Evolutionary conservation across 305 asterid species (phyloP), one percentile per base, ranked within the genome.

Genomic region (Rubia balearica): DNA sequence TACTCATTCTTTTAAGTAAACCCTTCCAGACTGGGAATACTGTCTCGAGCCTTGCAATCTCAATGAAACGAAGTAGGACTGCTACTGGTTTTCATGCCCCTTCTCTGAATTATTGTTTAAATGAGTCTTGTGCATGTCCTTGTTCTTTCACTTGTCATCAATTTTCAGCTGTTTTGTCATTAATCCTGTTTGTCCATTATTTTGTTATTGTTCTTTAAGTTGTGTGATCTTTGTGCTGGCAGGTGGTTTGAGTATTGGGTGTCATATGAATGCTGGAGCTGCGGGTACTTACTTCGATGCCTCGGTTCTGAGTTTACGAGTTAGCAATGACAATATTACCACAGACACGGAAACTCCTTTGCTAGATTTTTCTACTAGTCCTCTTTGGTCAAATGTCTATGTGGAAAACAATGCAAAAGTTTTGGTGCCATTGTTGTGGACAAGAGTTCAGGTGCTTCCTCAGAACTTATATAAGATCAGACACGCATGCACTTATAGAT

Each of bases 281-380:
- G 97, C 98, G 59, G 98, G 98, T 75, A 93, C 98, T 81, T 91
- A 89, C 79, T 91, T 89, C 66, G 98, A 93, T 82, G 96, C 92
- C 77, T 88, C 85, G 70, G 90, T 91, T 55, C 83, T 93, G 87
- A 93, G 98, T 83, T 84, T 93, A 81, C 87, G 98, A 75, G 97
- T 93, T 68, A 83, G 85, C 85, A 93, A 91, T 75, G 95, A 87
- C 73, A 91, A 93, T 80, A 72, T 91, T 69, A 91, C 97, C 65
- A 91, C 98, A 48, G 95, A 93, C 83, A 89, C 98, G 38, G 98
- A 93, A 85, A 93, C 98, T 73, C 98, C 98, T 69, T 82, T 93
- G 81, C 87, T 93, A 79, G 94, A 88, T 82, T 93, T 93, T 84
- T 91, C 98, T 59, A 91, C 90, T 76, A 91, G 89, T 81, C 98